Evolutionary conservation across 805 yeast species (phyloP).

Genomic region (Danielia oregonensis): DNA sequence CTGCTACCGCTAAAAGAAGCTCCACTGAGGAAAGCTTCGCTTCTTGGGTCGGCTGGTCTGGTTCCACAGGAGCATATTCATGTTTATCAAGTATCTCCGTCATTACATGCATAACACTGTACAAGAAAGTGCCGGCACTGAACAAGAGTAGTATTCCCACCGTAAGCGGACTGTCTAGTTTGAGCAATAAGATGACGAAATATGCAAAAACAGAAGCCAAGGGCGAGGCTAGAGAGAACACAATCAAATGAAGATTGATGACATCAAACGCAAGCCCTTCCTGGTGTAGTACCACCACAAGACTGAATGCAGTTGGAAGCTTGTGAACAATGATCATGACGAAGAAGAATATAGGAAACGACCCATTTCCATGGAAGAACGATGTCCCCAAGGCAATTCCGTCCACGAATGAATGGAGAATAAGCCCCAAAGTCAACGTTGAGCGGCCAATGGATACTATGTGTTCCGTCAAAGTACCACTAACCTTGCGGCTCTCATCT

Average conservation of each 20-base stretch:
- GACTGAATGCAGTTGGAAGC: slow-evolving; percentile 70
- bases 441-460: slow-evolving; percentile 37
- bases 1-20: background rate
- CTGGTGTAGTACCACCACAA: slow-evolving; percentile 50
- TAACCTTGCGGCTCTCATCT: background rate
- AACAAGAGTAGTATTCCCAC: slow-evolving; percentile 57
- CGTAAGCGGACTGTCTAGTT: slow-evolving; percentile 29
- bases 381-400: slow-evolving; percentile 72
- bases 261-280: slow-evolving; percentile 27
- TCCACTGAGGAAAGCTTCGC: background rate
- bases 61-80: background rate
- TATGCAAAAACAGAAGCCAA: slow-evolving; percentile 53
- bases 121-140: slow-evolving; percentile 71
- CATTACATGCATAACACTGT: slow-evolving; percentile 65
- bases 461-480: too few species aligned
- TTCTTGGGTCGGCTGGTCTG: background rate
- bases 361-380: slow-evolving; percentile 34
- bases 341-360: slow-evolving; percentile 45
- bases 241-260: slow-evolving; percentile 44
- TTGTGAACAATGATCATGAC: slow-evolving; percentile 66
- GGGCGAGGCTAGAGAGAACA: slow-evolving; percentile 56
- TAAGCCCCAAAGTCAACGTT: slow-evolving; percentile 56
- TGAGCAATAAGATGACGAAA: slow-evolving; percentile 28
- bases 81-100: slow-evolving; percentile 23
- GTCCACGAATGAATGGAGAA: slow-evolving; percentile 67